phyloP scores from a whole-genome alignment of 108 stramenopile species.

The Fragilariopsis cylindrus region DNA sequence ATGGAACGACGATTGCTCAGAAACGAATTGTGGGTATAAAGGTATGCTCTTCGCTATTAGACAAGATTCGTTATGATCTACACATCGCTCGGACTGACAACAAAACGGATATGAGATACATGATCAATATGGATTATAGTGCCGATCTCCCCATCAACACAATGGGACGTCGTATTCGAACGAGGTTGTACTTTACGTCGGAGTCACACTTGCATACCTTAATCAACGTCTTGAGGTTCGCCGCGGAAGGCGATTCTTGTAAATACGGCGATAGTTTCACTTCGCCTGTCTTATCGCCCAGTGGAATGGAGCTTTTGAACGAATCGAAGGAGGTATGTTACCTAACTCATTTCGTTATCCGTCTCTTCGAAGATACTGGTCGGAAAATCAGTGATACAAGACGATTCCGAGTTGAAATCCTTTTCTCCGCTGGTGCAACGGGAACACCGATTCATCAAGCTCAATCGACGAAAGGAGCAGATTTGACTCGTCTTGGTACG shows the following conservation, averaged over 20 bases:
- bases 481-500: conserved; percentile 75
- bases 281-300: conserved; percentile 48
- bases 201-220: conserved; percentile 97
- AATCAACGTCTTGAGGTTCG: conserved; percentile 92
- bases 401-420: conserved; percentile 85
- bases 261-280: not conserved
- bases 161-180: conserved; percentile 94
- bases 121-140: conserved; percentile 92
- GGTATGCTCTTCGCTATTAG: conserved; percentile 90
- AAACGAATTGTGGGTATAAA: conserved; percentile 88
- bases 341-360: conserved; percentile 94
- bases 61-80: conserved; percentile 93
- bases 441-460: conserved; percentile 88
- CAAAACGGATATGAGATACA: conserved; percentile 91
- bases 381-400: conserved; percentile 65
- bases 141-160: conserved; percentile 95
- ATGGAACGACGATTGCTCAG: conserved; percentile 86
- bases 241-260: conserved; percentile 39
- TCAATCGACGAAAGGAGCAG: conserved; percentile 66
- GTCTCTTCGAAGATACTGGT: conserved; percentile 91
- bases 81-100: conserved; percentile 87
- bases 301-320: conserved; percentile 57
- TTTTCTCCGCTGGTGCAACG: conserved; percentile 86
- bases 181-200: conserved; percentile 95
- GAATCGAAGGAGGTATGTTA: conserved; percentile 93